phyloP scores from a whole-genome alignment of 805 yeast genomes.

The Tetrapisispora namnaoensis region DNA sequence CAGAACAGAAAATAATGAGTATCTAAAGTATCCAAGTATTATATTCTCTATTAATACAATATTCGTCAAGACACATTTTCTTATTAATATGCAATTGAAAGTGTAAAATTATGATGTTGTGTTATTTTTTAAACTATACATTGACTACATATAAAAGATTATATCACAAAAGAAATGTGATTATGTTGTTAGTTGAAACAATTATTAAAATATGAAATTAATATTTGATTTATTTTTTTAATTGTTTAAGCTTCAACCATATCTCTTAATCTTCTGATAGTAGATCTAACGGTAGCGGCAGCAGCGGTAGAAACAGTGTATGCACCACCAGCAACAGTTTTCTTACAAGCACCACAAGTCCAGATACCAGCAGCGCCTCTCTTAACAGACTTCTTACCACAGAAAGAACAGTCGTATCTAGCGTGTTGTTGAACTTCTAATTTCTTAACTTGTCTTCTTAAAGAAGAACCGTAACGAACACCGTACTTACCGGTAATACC shows the following conservation, averaged over 20 bases:
- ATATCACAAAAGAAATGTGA: conserved; percentile 2
- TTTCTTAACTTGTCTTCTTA: conserved; percentile 99
- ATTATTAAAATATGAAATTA: conserved; percentile 1
- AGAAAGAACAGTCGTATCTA: conserved; percentile 98
- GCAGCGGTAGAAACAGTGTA: conserved; percentile 98
- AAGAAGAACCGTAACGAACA: conserved; percentile 99
- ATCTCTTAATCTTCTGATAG: conserved; percentile 99
- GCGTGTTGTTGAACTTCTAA: conserved; percentile 98
- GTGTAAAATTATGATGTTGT: neutral
- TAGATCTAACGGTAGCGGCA: conserved; percentile 99
- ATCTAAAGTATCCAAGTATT: too few species aligned
- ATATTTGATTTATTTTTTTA: neutral
- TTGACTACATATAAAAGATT: conserved; percentile 4
- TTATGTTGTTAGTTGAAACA: neutral
- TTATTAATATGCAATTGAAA: too few species aligned
- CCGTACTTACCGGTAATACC: conserved; percentile 99
- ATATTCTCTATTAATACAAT: too few species aligned
- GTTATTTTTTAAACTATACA: conserved; percentile 4
- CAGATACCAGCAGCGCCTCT: conserved; percentile 99
- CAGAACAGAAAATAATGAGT: too few species aligned
- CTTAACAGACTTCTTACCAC: conserved; percentile 97
- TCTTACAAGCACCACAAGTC: conserved; percentile 89
- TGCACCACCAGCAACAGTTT: conserved; percentile 99
- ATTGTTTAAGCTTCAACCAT: conserved; percentile 89
- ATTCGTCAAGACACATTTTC: too few species aligned